Evolutionary conservation across 441 rosid species (phyloP), one percentile per base, ranked within the genome.

Genomic region (Bruguiera hainesii): DNA sequence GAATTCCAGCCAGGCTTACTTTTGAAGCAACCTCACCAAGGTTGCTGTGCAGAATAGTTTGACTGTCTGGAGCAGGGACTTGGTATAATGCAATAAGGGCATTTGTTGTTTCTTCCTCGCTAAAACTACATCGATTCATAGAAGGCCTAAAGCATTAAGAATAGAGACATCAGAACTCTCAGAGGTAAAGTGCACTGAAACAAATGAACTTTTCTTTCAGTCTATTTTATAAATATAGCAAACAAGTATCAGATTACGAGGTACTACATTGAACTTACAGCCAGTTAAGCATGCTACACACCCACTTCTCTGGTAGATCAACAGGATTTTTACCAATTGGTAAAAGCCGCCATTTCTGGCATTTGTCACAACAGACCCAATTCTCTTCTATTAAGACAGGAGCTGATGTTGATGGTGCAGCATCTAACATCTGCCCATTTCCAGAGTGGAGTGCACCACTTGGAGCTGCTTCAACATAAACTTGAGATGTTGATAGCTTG

Each of bases 211-310:
- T 62, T 49, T 37, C 63, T 48, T 15, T 37, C 46, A 19, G 60
- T 57, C 61, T 21, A 23, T 23, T 61, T 35, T 23, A 33, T 61
- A n/a, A 16, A 29, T 7, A 21, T 50, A 57, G 7, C 29, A 33
- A n/a, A 10, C 18, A 37, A 48, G 25, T 20, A 18, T 29, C n/a
- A 48, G 30, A 33, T 15, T 48, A 19, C 31, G 25, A 52, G 56
- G 56, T 52, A 52, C 56, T 7, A 7, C 20, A 52, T 20, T n/a
- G 25, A 70, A 85, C 97, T 90, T 87, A 90, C 93, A 90, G 87
- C 97, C 97, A 90, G 29, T 77, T 77, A 46, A 81, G 83, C 97
- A 90, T 90, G 76, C 89, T 76, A 79, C 97, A 90, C 59, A 73
- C 42, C 95, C 97, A 90, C 80, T 81, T 83, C 3, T 84, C 83